Evolutionary conservation across 768 basidiomycete genomes (phyloP).

Genomic region (Mycena leptocephala): DNA sequence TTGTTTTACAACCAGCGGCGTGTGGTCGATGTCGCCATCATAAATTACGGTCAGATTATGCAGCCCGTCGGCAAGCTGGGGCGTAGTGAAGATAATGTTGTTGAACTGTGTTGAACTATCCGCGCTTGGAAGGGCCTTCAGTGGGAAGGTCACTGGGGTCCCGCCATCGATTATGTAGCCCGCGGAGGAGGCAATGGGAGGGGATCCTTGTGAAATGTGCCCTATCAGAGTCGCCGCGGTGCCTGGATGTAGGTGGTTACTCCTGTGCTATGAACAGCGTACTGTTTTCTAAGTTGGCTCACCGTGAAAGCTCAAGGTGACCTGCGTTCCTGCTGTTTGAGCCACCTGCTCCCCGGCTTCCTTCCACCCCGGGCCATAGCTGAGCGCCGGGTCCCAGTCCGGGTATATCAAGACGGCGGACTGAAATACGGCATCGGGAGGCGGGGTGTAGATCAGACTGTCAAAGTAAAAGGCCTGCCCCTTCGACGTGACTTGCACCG

Average conservation of each 20-base stretch:
- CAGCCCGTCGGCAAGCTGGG: conserved; percentile 24
- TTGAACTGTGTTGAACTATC: conserved; percentile 36
- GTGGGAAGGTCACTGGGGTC: conserved; percentile 35
- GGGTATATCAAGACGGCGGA: neutral
- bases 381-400: neutral
- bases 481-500: conserved; percentile 40
- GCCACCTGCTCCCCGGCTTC: neutral
- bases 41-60: conserved; percentile 41
- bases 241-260: neutral
- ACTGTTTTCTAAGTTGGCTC: too few species aligned
- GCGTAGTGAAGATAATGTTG: conserved; percentile 39
- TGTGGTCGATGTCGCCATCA: conserved; percentile 6
- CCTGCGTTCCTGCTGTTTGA: neutral
- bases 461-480: conserved; percentile 39
- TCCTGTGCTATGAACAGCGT: too few species aligned
- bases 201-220: neutral
- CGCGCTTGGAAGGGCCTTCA: conserved; percentile 31
- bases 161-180: conserved; percentile 9
- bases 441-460: neutral
- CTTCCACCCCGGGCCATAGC: neutral
- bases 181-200: neutral
- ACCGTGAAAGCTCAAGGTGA: neutral
- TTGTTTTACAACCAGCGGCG: conserved; percentile 40
- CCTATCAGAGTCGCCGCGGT: neutral
- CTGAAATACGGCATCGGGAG: neutral